Evolutionary conservation across 116 monocot species (phyloP).

Genomic region (Dioscorea cayenensis): DNA sequence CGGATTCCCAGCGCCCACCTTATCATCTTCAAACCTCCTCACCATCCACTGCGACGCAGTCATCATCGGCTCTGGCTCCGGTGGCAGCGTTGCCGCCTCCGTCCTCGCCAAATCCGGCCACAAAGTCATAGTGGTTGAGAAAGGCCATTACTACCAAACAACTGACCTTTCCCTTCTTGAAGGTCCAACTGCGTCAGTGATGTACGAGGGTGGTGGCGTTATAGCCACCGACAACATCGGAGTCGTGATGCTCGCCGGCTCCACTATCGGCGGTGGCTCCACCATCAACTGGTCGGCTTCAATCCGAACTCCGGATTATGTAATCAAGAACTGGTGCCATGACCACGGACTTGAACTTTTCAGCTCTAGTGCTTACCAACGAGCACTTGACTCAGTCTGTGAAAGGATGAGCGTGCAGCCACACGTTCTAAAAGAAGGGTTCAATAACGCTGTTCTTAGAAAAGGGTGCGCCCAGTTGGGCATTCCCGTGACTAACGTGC

Average conservation of each 20-base stretch:
- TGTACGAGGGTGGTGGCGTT: conserved; percentile 63
- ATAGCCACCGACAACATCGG: conserved; percentile 38
- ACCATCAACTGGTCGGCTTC: conserved; percentile 76
- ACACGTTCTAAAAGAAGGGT: conserved; percentile 20
- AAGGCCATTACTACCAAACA: conserved; percentile 33
- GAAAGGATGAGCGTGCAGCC: conserved; percentile 42
- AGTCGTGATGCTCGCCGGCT: conserved; percentile 41
- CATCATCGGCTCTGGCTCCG: conserved; percentile 59
- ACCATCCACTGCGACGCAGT: conserved; percentile 41
- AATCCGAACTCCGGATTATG: conserved; percentile 46
- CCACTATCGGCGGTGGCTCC: conserved; percentile 72
- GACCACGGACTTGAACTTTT: conserved; percentile 43
- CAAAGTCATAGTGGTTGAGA: conserved; percentile 63
- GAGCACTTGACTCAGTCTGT: conserved; percentile 52
- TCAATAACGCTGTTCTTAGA: conserved; percentile 38
- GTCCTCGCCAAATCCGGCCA: conserved; percentile 46
- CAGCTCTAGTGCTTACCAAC: conserved; percentile 34
- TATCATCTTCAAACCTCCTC: conserved; percentile 7
- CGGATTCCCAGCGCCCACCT: conserved; percentile 16
- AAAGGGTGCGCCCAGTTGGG: conserved; percentile 50
- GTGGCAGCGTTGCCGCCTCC: conserved; percentile 62
- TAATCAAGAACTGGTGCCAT: conserved; percentile 44
- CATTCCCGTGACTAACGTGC: conserved; percentile 31
- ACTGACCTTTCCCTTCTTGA: conserved; percentile 54
- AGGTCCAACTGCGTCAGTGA: conserved; percentile 33